Evolutionary conservation across 1,139 yeast species (phyloP).

Genomic region (Pichia sp.): DNA sequence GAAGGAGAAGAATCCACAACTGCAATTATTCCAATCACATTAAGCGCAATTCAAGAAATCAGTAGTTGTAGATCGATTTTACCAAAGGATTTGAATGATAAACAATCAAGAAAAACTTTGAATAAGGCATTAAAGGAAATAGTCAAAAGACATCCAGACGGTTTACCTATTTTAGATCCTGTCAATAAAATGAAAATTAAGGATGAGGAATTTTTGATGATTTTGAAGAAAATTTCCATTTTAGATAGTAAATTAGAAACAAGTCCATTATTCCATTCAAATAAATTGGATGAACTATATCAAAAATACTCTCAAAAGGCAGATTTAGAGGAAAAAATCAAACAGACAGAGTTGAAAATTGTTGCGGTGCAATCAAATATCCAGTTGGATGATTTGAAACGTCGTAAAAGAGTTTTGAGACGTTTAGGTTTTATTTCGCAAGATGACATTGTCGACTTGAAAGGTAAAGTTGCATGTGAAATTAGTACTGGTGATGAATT

Average conservation of each 20-base stretch:
- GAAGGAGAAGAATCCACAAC: conserved; percentile 65
- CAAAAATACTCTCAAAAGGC: conserved; percentile 59
- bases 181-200: conserved; percentile 85
- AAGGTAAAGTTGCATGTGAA: conserved; percentile 63
- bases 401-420: conserved; percentile 85
- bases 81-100: conserved; percentile 71
- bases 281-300: conserved; percentile 54
- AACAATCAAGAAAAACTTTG: conserved; percentile 64
- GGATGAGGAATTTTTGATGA: conserved; percentile 57
- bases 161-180: conserved; percentile 85
- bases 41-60: conserved; percentile 64
- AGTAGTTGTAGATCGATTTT: conserved; percentile 75
- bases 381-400: conserved; percentile 88
- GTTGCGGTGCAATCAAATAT: conserved; percentile 83
- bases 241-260: conserved; percentile 63
- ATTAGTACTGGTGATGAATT: conserved; percentile 93
- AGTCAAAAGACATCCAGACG: conserved; percentile 78
- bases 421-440: conserved; percentile 73
- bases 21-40: conserved; percentile 77
- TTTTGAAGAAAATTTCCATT: conserved; percentile 73
- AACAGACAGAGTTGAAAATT: conserved; percentile 54
- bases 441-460: conserved; percentile 82
- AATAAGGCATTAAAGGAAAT: conserved; percentile 76
- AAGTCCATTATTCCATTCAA: conserved; percentile 64
- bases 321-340: conserved; percentile 51